These are phyloP conservation scores for Cutaneotrichosporon curvatum DNA, from an alignment of 1,284 basidiomycete genomes.

Conservation along the genomic window DNA sequence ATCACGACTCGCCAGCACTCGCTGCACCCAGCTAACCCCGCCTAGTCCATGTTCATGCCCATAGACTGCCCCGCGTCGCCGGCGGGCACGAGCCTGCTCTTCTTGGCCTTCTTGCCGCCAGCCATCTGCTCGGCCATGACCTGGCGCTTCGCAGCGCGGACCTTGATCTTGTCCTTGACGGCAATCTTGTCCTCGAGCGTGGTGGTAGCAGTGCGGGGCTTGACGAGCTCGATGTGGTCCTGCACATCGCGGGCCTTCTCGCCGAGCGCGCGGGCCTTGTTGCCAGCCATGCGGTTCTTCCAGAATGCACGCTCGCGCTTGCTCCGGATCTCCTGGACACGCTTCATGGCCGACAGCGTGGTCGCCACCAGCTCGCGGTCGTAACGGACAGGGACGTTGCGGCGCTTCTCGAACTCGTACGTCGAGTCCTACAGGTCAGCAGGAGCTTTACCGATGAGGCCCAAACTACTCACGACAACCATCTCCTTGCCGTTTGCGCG, in stretches of 20 bases:
- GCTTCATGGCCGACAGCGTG: constrained; percentile 96
- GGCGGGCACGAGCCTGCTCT: constrained; percentile 59
- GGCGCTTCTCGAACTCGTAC: constrained; percentile 97
- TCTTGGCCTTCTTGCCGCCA: constrained; percentile 53
- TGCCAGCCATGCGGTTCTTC: constrained; percentile 84
- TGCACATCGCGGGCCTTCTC: constrained; percentile 53
- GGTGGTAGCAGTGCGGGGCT: constrained; percentile 52
- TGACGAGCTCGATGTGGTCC: constrained; percentile 58
- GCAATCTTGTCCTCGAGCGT: constrained; percentile 34
- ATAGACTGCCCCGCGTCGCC: constrained; percentile 48
- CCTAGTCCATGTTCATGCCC: constrained; percentile 35
- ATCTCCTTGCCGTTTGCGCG: constrained; percentile 99
- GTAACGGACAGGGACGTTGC: constrained; percentile 96
- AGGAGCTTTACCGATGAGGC: too few species aligned
- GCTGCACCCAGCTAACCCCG: too few species aligned
- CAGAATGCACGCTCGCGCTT: constrained; percentile 94
- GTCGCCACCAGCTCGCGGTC: constrained; percentile 88
- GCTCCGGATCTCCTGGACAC: constrained; percentile 85
- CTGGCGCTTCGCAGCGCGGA: constrained; percentile 57
- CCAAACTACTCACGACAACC: constrained; percentile 90
- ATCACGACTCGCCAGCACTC: too few species aligned
- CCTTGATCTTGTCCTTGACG: constrained; percentile 70
- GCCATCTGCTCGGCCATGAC: constrained; percentile 35
- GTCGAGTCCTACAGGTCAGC: constrained; percentile 71
- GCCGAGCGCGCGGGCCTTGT: constrained; percentile 37